Conservation (phyloP, 2,329 filamentous ascomycete species). For the Metarhizium album region DNA sequence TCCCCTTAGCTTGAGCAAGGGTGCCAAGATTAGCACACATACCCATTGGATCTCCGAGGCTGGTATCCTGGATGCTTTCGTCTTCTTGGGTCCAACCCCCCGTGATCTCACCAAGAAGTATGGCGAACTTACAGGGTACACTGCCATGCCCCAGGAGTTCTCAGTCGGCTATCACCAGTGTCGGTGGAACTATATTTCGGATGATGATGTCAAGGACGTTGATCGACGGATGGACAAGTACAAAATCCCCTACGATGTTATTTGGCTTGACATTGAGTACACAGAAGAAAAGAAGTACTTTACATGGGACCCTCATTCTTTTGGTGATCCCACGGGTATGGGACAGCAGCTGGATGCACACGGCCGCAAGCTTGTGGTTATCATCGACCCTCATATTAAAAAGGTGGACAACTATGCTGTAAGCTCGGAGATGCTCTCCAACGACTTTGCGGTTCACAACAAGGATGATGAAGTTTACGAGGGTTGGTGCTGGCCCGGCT, state of each 20-base stretch:
- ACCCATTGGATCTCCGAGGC: conserved; percentile 97
- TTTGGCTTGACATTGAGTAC: conserved; percentile 98
- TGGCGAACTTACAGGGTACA: conserved; percentile 82
- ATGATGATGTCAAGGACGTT: conserved; percentile 94
- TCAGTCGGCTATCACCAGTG: conserved; percentile 93
- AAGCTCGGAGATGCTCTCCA: conserved; percentile 69
- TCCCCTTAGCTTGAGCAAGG: conserved; percentile 62
- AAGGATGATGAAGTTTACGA: conserved; percentile 86
- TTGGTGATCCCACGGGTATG: conserved; percentile 79
- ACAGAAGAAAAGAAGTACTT: conserved; percentile 97
- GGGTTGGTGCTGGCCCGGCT: conserved; percentile 98
- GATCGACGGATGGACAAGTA: conserved; percentile 93
- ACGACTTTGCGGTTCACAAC: conserved; percentile 76
- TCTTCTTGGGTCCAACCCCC: conserved; percentile 84
- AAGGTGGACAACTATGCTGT: conserved; percentile 71
- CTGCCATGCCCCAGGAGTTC: conserved; percentile 85
- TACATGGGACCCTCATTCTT: conserved; percentile 86
- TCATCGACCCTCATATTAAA: conserved; percentile 98
- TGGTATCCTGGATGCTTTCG: conserved; percentile 82
- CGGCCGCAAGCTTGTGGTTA: conserved; percentile 81
- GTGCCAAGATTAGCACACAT: conserved; percentile 58
- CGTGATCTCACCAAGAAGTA: conserved; percentile 74
- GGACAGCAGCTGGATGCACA: conserved; percentile 75
- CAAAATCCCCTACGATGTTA: conserved; percentile 94
- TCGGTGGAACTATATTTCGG: conserved; percentile 96